Percentiles rank a stretch among this genome's conserved stretches.
Conservation (phyloP, 805 yeast species). For the Priceomyces haplophilus region DNA sequence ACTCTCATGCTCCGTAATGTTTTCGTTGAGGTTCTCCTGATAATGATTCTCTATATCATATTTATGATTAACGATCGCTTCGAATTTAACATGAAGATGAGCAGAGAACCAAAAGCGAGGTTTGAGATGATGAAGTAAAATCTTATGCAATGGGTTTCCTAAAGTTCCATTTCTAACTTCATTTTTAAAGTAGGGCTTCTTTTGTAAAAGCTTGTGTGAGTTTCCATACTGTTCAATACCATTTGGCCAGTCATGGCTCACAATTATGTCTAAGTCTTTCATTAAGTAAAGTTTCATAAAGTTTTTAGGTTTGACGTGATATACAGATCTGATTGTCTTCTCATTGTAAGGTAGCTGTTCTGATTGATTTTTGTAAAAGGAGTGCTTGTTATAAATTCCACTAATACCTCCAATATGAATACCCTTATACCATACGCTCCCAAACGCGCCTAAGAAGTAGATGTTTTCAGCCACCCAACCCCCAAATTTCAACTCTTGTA, state of each 20-base stretch:
- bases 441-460: conserved; percentile 77
- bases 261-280: conserved; percentile 47
- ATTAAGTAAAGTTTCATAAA: conserved; percentile 52
- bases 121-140: conserved; percentile 47
- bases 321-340: conserved; percentile 52
- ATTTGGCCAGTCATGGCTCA: conserved; percentile 95
- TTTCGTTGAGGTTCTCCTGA: not conserved
- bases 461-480: conserved; percentile 93
- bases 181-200: conserved; percentile 63
- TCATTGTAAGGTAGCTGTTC: conserved; percentile 50
- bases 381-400: conserved; percentile 65
- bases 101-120: conserved; percentile 86
- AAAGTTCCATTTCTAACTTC: conserved; percentile 60
- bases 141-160: conserved; percentile 70
- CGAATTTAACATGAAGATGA: conserved; percentile 76
- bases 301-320: conserved; percentile 71
- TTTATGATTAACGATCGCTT: conserved; percentile 50
- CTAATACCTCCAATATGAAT: conserved; percentile 76
- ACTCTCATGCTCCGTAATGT: conserved; percentile 5
- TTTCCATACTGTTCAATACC: conserved; percentile 70
- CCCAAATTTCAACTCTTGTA: conserved; percentile 72
- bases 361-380: conserved; percentile 38
- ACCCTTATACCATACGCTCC: conserved; percentile 72
- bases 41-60: no score
- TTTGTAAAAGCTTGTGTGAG: conserved; percentile 41